phyloP scores from a whole-genome alignment of 2,329 filamentous ascomycete genomes.

The Pyrenochaeta sp. region DNA sequence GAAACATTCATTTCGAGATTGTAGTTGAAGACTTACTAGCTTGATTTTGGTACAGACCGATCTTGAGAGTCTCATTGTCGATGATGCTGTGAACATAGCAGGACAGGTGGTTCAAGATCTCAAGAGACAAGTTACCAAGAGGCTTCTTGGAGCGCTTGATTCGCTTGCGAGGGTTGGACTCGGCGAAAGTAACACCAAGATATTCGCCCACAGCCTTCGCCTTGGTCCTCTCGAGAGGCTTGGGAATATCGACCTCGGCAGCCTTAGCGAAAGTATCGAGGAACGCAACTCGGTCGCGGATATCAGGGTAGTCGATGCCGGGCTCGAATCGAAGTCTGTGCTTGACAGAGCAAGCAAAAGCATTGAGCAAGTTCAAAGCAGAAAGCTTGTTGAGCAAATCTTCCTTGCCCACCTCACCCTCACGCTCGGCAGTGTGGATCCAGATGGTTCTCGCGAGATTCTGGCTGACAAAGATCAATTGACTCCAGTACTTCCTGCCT shows the following conservation, averaged over 20 bases:
- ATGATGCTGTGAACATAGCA: slow-evolving; percentile 70
- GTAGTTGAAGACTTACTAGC: slow-evolving; percentile 48
- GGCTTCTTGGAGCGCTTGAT: slow-evolving; percentile 77
- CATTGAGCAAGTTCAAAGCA: slow-evolving; percentile 78
- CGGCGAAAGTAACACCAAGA: slow-evolving; percentile 77
- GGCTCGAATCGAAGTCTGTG: slow-evolving; percentile 86
- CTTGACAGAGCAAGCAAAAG: slow-evolving; percentile 79
- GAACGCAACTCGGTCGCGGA: slow-evolving; percentile 72
- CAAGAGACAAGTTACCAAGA: slow-evolving; percentile 82
- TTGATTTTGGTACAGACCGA: slow-evolving; percentile 67
- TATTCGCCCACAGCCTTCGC: slow-evolving; percentile 74
- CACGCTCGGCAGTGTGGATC: slow-evolving; percentile 74
- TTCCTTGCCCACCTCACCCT: slow-evolving; percentile 66
- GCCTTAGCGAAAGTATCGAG: slow-evolving; percentile 76
- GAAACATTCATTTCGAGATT: slow-evolving; percentile 34
- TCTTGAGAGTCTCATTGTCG: slow-evolving; percentile 61
- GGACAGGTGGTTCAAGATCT: slow-evolving; percentile 77
- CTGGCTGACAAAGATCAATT: slow-evolving; percentile 62
- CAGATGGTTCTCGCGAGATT: slow-evolving; percentile 76
- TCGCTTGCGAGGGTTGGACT: slow-evolving; percentile 78
- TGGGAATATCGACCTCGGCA: slow-evolving; percentile 55
- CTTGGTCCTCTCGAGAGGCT: slow-evolving; percentile 36
- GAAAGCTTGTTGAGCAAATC: slow-evolving; percentile 74
- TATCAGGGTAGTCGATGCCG: slow-evolving; percentile 77
- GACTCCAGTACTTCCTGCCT: slow-evolving; percentile 69